Evolutionary conservation across 2,329 filamentous ascomycete species (phyloP), one percentile per base, ranked within the genome.

Genomic region (Scedosporium minutisporum): DNA sequence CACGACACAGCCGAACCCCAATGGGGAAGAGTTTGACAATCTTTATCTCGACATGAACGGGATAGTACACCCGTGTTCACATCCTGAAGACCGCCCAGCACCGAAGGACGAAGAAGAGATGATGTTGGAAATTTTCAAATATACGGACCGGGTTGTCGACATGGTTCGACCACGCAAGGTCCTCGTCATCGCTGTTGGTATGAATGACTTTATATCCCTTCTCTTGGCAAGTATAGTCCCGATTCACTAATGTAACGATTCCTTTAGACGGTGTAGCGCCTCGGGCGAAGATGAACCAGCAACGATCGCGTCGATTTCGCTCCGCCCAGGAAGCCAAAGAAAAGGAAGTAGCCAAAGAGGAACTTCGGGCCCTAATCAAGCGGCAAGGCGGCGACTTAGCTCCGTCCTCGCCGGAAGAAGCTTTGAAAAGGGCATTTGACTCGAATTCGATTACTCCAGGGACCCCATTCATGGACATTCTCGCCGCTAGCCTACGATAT

Each of bases 41-140:
- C 81, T 99, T 5, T 99, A 99, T 72, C 85, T 99, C 66, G 95
- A 99, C 71, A 97, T 99, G 93, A 99, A 99, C 75, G 96, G 95
- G 73, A 99, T 99, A 68, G 95, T 99, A 44, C 95, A 99, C 79
- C 96, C 96, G 38, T 99, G 95, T 78, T 96, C 93, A 57, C 95
- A 99, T 77, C 95, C 95, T 0, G 95, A 99, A 74, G 93, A 97
- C 71, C 86, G 87, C 66, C 92, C 95, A 1, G 86, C 95, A 3
- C 95, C 95, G 10, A 89, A 88, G 71, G 93, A 95, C 65, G 95
- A 99, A 78, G 91, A 96, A 74, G 95, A 97, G 77, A 99, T 99
- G 95, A 99, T 99, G 95, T 74, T 97, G 69, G 96, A 96, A 72
- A 87, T 99, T 65, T 99, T 99, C 81, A 91, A 89, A 72, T 99